Base-by-base conservation (phyloP, 148 eudicot genomes). In the Diospyros kaki region DNA sequence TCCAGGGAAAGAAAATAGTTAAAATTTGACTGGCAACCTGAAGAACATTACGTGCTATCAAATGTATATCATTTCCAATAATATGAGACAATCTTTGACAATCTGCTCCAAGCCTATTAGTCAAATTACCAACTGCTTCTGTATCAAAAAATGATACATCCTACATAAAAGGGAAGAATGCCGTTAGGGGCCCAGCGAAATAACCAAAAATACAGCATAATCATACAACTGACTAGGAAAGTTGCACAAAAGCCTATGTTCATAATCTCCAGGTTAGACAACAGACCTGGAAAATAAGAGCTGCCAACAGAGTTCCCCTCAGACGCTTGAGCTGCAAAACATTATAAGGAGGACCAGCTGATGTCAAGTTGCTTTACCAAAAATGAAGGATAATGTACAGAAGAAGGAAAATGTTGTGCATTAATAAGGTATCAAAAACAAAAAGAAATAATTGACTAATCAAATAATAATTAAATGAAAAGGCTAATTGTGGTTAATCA, bases 71-170 rank as follows among this genome's bases (percentile, higher is more conserved):
- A 72, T 68, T 82, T 74, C 84, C 87, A 73, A 87, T 74, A 56
- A 84, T 79, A 82, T 75, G 74, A 71, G 90, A 87, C 69, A 87
- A 75, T 70, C 80, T 78, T 74, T 87, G 90, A 66, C 90, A 84
- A 72, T 87, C 90, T 78, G 80, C 80, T 70, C 87, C 86, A 48
- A 87, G 86, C 81, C 86, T 87, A 76, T 87, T 87, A 15, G 87
- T 87, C 83, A 87, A 78, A 82, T 77, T 60, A 62, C 90, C 90
- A 71, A 84, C 87, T 64, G 87, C 51, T 81, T 84, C 87, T 76
- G 55, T 82, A 72, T 87, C 90, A 74, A 84, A 87, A 75, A 84
- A 87, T 46, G 86, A 78, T 71, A 84, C 59, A 72, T 87, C 87
- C 90, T 87, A 78, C 76, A 79, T 66, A 56, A 74, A 80, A 77